These are phyloP conservation scores for Stagonosporopsis chrysanthemi DNA, from an alignment of 2,329 filamentous ascomycete genomes.

Conservation along the genomic window DNA sequence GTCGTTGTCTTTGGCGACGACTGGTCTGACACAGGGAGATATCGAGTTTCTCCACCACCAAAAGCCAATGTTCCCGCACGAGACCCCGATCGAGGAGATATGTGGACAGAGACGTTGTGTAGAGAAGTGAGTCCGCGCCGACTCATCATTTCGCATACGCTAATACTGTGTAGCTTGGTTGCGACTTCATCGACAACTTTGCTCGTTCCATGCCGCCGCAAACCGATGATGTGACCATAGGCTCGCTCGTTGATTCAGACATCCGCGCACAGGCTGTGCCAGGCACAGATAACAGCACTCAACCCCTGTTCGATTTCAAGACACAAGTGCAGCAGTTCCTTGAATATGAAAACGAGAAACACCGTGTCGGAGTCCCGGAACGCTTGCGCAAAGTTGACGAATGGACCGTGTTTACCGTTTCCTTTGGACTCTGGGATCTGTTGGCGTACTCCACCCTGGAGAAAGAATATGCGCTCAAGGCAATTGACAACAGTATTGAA, in stretches of 20 bases:
- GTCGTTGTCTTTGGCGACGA: slow-evolving; percentile 51
- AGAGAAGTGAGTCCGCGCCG: slow-evolving; percentile 37
- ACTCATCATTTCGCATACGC: slow-evolving; percentile 11
- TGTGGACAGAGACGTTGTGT: slow-evolving; percentile 50
- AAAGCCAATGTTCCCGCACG: slow-evolving; percentile 30
- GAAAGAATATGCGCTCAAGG: slow-evolving; percentile 35
- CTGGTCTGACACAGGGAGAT: slow-evolving; percentile 49
- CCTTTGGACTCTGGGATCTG: slow-evolving; percentile 49
- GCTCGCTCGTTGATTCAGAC: slow-evolving; percentile 44
- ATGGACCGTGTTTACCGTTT: slow-evolving; percentile 48
- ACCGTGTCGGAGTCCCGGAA: slow-evolving; percentile 26
- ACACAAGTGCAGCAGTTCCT: slow-evolving; percentile 49
- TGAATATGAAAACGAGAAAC: slow-evolving; percentile 34
- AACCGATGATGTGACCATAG: slow-evolving; percentile 26
- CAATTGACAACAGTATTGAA: slow-evolving; percentile 44
- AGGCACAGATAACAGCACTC: slow-evolving; percentile 26
- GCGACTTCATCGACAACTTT: slow-evolving; percentile 49
- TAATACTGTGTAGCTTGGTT: slow-evolving; percentile 44
- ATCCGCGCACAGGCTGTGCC: slow-evolving; percentile 37
- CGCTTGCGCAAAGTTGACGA: slow-evolving; percentile 32
- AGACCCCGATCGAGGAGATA: slow-evolving; percentile 39
- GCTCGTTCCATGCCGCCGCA: slow-evolving; percentile 42
- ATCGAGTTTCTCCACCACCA: slow-evolving; percentile 43
- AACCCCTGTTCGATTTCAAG: slow-evolving; percentile 45
- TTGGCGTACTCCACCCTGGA: slow-evolving; percentile 43